Conservation (phyloP, 2,329 filamentous ascomycete genomes). For the Aspergillus latus region DNA sequence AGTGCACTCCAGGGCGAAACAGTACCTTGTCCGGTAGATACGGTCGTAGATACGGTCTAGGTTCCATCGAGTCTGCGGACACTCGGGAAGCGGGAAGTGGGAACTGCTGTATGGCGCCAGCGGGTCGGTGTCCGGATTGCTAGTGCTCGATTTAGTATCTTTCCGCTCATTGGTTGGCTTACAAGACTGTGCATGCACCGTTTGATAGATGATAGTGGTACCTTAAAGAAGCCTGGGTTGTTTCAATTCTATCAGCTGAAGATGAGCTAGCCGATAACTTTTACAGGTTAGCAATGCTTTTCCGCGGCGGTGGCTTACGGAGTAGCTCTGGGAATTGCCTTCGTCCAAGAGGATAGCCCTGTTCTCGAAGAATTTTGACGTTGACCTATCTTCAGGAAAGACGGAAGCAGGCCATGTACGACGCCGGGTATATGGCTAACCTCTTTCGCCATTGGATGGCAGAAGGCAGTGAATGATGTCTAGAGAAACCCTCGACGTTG, state of each 20-base stretch:
- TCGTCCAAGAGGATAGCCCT: not conserved
- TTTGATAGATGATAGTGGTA: not conserved
- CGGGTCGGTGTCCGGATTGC: not conserved
- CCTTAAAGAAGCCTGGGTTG: not conserved
- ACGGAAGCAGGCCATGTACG: not conserved
- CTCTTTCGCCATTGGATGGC: not conserved
- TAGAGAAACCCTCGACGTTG: not conserved
- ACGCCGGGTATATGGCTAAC: not conserved
- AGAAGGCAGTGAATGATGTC: not conserved
- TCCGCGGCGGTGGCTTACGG: not conserved
- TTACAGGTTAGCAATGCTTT: not conserved
- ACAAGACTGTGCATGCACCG: not conserved
- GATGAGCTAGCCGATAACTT: not conserved
- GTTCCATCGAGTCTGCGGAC: not conserved
- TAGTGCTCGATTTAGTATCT: not conserved
- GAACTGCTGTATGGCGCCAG: not conserved
- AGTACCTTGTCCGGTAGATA: not conserved
- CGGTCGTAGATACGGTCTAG: not conserved
- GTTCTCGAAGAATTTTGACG: not conserved
- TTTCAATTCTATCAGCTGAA: not conserved
- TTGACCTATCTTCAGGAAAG: not conserved
- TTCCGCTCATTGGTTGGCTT: no score
- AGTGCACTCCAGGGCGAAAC: not conserved
- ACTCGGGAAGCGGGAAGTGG: not conserved
- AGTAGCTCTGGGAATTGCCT: not conserved